phyloP scores from a whole-genome alignment of 2,329 filamentous ascomycete species.

The Microdochium nivale region DNA sequence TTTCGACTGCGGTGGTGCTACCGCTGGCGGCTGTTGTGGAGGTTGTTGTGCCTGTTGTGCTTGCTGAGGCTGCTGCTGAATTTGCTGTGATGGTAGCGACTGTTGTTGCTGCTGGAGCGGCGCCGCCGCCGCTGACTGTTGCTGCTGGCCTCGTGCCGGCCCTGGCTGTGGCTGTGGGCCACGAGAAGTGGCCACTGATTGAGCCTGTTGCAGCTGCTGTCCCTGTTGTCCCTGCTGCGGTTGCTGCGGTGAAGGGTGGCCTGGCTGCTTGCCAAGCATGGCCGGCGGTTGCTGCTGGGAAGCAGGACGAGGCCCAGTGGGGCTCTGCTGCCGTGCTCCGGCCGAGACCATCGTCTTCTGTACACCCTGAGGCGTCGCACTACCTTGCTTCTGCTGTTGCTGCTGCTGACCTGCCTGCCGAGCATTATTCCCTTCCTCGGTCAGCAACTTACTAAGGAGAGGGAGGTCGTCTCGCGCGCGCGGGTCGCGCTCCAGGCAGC shows the following conservation, averaged over 20 bases:
- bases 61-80: background rate
- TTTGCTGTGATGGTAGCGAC: background rate
- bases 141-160: too few relatives aligned
- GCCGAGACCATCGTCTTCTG: background rate
- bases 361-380: background rate
- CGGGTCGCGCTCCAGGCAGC: slow-evolving; percentile 58
- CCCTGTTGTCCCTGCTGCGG: background rate
- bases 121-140: too few relatives aligned
- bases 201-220: background rate
- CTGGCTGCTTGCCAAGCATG: background rate
- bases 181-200: too few relatives aligned
- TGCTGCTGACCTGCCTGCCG: slow-evolving; percentile 14
- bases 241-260: background rate
- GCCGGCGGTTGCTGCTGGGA: background rate
- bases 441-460: slow-evolving; percentile 45
- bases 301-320: background rate
- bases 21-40: too few relatives aligned
- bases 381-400: background rate
- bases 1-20: background rate
- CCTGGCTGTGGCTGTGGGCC: too few relatives aligned
- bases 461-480: slow-evolving; percentile 54
- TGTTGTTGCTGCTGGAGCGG: background rate
- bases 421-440: slow-evolving; percentile 32
- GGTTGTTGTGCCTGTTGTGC: background rate
- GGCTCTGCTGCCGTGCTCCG: background rate